A percentile compares a stretch with the other conserved stretches of the same genome.
Conservation (phyloP, 1,284 basidiomycete genomes). For the Pascua sp. region DNA sequence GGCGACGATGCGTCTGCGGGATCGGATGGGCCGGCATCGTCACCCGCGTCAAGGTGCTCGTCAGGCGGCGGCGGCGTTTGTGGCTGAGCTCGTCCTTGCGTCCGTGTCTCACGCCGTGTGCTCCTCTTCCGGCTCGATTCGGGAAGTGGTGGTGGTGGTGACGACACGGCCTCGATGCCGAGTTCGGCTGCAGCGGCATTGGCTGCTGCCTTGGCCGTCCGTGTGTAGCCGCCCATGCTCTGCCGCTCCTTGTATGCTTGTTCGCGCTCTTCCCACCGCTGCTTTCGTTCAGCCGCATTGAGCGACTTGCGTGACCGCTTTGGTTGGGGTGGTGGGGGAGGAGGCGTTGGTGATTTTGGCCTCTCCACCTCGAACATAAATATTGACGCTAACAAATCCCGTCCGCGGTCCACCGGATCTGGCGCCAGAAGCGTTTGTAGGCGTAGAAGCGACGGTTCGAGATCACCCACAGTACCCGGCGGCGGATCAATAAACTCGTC, state of each 20-base stretch:
- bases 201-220: too few species aligned
- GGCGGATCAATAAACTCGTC: background rate
- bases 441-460: conserved; percentile 62
- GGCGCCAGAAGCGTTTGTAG: conserved; percentile 25
- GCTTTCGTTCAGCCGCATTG: conserved; percentile 18
- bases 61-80: too few species aligned
- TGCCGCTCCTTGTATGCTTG: conserved; percentile 14
- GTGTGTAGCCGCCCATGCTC: conserved; percentile 6
- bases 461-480: conserved; percentile 55
- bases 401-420: conserved; percentile 36
- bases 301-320: conserved; percentile 42
- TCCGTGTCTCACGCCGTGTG: too few species aligned
- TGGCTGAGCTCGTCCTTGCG: too few species aligned
- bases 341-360: conserved; percentile 58
- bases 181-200: too few species aligned
- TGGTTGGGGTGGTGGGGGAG: conserved; percentile 49
- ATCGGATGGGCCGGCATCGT: too few species aligned
- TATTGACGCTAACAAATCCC: conserved; percentile 62
- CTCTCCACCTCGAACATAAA: conserved; percentile 64
- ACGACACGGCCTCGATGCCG: too few species aligned
- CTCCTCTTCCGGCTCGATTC: too few species aligned
- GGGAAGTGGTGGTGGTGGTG: too few species aligned
- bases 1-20: conserved; percentile 5
- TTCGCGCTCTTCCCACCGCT: conserved; percentile 22
- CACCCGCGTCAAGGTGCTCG: too few species aligned